Conservation (phyloP, 192 early-diverging fungal genomes). For the Coemansia sp. region DNA sequence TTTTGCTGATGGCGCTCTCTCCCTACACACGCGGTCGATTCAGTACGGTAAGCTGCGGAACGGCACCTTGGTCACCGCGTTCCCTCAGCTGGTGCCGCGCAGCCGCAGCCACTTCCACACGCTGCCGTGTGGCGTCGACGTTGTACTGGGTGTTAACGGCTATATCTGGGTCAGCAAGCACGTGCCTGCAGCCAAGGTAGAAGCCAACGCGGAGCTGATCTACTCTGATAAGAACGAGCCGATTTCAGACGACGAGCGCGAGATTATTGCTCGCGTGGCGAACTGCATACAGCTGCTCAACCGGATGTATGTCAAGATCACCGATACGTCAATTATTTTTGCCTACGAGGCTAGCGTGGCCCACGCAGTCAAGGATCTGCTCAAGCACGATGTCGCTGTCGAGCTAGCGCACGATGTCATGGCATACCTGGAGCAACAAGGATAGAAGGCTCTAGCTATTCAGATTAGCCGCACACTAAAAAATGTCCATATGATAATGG, state of each 20-base stretch:
- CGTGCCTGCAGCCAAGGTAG: slow-evolving; percentile 57
- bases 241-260: slow-evolving; percentile 71
- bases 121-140: slow-evolving; percentile 88
- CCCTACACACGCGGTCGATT: slow-evolving; percentile 84
- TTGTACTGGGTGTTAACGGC: slow-evolving; percentile 94
- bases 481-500: not conserved
- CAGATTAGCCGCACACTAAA: not conserved
- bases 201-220: slow-evolving; percentile 76
- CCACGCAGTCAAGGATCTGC: slow-evolving; percentile 63
- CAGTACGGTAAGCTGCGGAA: slow-evolving; percentile 88
- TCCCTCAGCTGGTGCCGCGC: slow-evolving; percentile 85
- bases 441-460: not conserved
- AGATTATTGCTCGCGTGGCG: slow-evolving; percentile 83
- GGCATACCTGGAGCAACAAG: slow-evolving; percentile 22
- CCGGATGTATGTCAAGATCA: slow-evolving; percentile 75
- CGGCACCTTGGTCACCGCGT: slow-evolving; percentile 79
- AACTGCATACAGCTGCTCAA: slow-evolving; percentile 85
- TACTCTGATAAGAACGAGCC: slow-evolving; percentile 88
- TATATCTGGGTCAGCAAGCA: slow-evolving; percentile 94
- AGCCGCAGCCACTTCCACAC: slow-evolving; percentile 93
- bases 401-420: slow-evolving; percentile 46
- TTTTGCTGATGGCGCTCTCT: slow-evolving; percentile 82
- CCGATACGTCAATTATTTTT: slow-evolving; percentile 85
- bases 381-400: slow-evolving; percentile 51
- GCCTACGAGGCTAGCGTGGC: slow-evolving; percentile 81